These are phyloP conservation scores for Boletus sensibilis DNA, from an alignment of 768 basidiomycete species.

Conservation along the genomic window DNA sequence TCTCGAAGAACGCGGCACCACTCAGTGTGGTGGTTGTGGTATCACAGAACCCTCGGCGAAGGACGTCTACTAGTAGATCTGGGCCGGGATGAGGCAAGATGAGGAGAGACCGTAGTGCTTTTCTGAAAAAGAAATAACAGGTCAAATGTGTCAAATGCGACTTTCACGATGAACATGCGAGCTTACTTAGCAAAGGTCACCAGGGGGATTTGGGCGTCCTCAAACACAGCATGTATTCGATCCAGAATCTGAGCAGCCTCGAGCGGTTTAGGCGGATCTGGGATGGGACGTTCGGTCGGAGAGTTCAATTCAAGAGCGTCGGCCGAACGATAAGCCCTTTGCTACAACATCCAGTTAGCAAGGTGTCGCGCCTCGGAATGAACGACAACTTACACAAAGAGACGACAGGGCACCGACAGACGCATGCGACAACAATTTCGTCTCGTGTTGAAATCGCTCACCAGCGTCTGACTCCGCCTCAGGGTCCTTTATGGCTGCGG, in stretches of 20 bases:
- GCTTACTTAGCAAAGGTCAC: slow-evolving; percentile 67
- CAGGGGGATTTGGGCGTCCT: slow-evolving; percentile 50
- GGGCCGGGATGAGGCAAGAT: slow-evolving; percentile 52
- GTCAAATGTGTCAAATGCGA: slow-evolving; percentile 9
- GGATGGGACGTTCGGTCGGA: slow-evolving; percentile 55
- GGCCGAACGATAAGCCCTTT: slow-evolving; percentile 73
- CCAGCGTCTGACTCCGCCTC: slow-evolving; percentile 49
- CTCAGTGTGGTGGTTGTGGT: slow-evolving; percentile 51
- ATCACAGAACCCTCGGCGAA: slow-evolving; percentile 68
- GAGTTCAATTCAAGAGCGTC: slow-evolving; percentile 54
- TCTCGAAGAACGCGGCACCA: slow-evolving; percentile 72
- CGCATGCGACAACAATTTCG: slow-evolving; percentile 69
- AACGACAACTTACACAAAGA: slow-evolving; percentile 65
- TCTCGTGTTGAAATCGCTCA: slow-evolving; percentile 69
- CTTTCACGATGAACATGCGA: background rate
- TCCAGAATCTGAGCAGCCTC: slow-evolving; percentile 56
- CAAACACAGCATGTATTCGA: slow-evolving; percentile 66
- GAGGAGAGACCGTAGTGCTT: slow-evolving; percentile 70
- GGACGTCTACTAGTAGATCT: slow-evolving; percentile 59
- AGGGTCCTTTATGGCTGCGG: slow-evolving; percentile 53
- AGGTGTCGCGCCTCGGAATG: background rate
- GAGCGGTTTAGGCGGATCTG: slow-evolving; percentile 55
- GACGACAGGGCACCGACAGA: slow-evolving; percentile 87
- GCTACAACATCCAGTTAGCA: slow-evolving; percentile 41
- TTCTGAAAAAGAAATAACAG: slow-evolving; percentile 43